Evolutionary conservation across 2,329 filamentous ascomycete genomes (phyloP).

Genomic region (Dothistroma septosporum): DNA sequence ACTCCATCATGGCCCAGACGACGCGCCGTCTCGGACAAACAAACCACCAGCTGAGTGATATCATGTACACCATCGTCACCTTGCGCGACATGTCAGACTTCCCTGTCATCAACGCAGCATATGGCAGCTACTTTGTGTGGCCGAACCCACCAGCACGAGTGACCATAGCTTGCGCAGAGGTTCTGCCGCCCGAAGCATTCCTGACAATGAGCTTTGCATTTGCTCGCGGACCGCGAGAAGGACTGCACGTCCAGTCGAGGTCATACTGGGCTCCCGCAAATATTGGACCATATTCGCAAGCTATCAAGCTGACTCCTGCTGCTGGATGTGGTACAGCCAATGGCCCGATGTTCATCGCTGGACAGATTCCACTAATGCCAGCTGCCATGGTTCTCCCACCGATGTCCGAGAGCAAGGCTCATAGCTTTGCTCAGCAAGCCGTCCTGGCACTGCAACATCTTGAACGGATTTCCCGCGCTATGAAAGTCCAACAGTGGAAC

Average conservation of each 20-base stretch:
- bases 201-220: conserved; percentile 57
- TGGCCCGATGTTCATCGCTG: conserved; percentile 64
- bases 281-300: conserved; percentile 95
- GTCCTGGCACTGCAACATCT: conserved; percentile 81
- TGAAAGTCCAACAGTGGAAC: conserved; percentile 69
- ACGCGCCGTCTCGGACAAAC: conserved; percentile 27
- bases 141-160: conserved; percentile 83
- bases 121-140: conserved; percentile 67
- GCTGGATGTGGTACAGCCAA: conserved; percentile 18
- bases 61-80: conserved; percentile 56
- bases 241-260: conserved; percentile 82
- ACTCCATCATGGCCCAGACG: conserved; percentile 38
- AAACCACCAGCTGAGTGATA: conserved; percentile 26
- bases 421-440: conserved; percentile 50
- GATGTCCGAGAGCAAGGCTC: background rate
- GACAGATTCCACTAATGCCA: conserved; percentile 85
- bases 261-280: conserved; percentile 98
- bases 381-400: conserved; percentile 63
- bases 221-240: conserved; percentile 37
- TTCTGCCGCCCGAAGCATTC: conserved; percentile 57
- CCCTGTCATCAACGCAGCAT: conserved; percentile 66
- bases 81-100: conserved; percentile 80
- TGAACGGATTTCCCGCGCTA: conserved; percentile 72
- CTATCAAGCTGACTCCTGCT: conserved; percentile 53
- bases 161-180: conserved; percentile 71